Conservation (phyloP, 75 land plant species). For the Cupressus sempervirens region DNA sequence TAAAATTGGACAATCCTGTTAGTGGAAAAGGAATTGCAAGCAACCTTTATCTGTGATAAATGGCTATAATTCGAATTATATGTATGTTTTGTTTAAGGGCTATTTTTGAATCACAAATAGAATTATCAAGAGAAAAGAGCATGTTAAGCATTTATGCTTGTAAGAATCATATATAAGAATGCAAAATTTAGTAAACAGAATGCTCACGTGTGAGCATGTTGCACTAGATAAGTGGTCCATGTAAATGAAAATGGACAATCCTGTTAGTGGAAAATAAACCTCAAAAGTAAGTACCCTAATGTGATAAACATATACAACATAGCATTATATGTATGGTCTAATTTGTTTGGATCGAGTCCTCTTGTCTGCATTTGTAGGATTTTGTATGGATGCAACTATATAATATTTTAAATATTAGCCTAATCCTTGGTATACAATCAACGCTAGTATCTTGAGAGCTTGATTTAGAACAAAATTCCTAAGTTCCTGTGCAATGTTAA, state of each 20-base stretch:
- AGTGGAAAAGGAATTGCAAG: too few relatives aligned
- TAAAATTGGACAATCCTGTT: too few relatives aligned
- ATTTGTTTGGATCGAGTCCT: background rate
- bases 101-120: too few relatives aligned
- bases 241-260: background rate
- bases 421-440: background rate
- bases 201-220: too few relatives aligned
- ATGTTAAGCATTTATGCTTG: too few relatives aligned
- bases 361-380: background rate
- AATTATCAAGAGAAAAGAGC: too few relatives aligned
- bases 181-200: background rate
- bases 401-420: background rate
- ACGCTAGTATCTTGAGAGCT: background rate
- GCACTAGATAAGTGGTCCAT: too few relatives aligned
- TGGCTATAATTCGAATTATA: too few relatives aligned
- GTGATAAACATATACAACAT: too few relatives aligned
- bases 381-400: background rate
- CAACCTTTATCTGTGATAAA: too few relatives aligned
- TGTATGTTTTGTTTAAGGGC: too few relatives aligned
- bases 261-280: background rate
- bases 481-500: background rate
- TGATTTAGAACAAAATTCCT: background rate
- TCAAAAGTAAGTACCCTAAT: background rate
- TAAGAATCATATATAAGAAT: too few relatives aligned
- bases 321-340: background rate